Percentiles rank a stretch among this genome's conserved stretches.
Conservation (phyloP, 1,284 basidiomycete species). For the Somion occarium region DNA sequence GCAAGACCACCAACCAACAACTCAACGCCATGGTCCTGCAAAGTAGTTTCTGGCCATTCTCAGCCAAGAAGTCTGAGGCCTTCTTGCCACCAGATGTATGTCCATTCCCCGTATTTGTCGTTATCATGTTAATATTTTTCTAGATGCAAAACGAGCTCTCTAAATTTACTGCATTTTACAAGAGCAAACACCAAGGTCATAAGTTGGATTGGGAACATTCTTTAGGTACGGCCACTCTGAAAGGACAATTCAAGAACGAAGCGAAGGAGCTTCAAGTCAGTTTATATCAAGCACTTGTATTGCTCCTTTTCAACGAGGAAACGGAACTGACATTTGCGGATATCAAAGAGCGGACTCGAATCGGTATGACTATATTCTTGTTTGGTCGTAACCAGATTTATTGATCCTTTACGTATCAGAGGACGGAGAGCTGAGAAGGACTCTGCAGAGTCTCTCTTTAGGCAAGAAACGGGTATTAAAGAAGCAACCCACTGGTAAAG, state of each 20-base stretch:
- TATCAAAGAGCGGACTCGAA: slow-evolving; percentile 66
- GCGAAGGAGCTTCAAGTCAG: slow-evolving; percentile 89
- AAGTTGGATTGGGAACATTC: slow-evolving; percentile 81
- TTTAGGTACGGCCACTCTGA: slow-evolving; percentile 74
- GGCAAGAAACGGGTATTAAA: slow-evolving; percentile 87
- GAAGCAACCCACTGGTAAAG: slow-evolving; percentile 78
- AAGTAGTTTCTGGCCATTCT: slow-evolving; percentile 74
- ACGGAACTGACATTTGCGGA: slow-evolving; percentile 59
- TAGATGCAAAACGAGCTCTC: slow-evolving; percentile 71
- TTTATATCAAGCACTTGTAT: slow-evolving; percentile 82
- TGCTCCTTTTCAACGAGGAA: slow-evolving; percentile 87
- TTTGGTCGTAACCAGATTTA: neutral
- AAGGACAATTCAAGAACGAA: slow-evolving; percentile 63
- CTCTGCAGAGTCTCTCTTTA: slow-evolving; percentile 88
- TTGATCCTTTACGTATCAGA: slow-evolving; percentile 38
- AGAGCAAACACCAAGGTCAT: slow-evolving; percentile 66
- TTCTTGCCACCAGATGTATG: slow-evolving; percentile 51
- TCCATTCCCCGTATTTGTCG: slow-evolving; percentile 4
- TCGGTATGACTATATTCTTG: slow-evolving; percentile 51
- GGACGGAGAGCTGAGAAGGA: slow-evolving; percentile 71
- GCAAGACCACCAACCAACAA: slow-evolving; percentile 25
- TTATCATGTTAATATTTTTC: neutral
- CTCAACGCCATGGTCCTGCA: slow-evolving; percentile 71
- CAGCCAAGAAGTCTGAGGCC: slow-evolving; percentile 42
- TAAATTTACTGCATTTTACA: slow-evolving; percentile 68